Conservation (phyloP, 305 asterid species). For the Andrographis paniculata region DNA sequence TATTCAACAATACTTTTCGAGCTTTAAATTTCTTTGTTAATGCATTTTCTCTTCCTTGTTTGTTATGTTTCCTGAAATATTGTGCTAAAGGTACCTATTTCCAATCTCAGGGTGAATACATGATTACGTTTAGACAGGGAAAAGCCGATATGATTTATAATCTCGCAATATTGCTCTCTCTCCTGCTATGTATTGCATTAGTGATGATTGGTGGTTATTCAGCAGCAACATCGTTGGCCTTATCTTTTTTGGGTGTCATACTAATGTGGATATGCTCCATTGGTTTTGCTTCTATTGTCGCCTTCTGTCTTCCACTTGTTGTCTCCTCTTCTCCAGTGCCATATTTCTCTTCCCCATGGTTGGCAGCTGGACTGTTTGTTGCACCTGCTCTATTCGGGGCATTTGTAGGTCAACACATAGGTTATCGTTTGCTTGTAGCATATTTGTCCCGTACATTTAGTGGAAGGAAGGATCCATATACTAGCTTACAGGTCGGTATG, state of each 20-base stretch:
- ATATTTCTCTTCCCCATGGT: conserved; percentile 67
- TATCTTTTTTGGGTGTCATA: conserved; percentile 52
- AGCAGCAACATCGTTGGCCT: conserved; percentile 46
- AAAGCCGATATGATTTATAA: conserved; percentile 71
- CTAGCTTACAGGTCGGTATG: conserved; percentile 33
- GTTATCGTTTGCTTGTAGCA: conserved; percentile 43
- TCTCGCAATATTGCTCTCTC: conserved; percentile 73
- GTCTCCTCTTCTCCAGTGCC: conserved; percentile 78
- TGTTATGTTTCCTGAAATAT: background rate
- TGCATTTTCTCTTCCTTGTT: background rate
- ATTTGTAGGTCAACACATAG: conserved; percentile 74
- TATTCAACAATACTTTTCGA: background rate
- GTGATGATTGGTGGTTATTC: conserved; percentile 69
- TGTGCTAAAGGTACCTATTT: conserved; percentile 15
- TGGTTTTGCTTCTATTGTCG: conserved; percentile 42
- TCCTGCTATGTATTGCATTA: conserved; percentile 67
- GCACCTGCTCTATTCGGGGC: conserved; percentile 97
- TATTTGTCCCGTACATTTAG: conserved; percentile 38
- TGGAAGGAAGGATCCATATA: conserved; percentile 39
- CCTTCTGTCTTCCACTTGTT: conserved; percentile 56
- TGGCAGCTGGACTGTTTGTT: conserved; percentile 66
- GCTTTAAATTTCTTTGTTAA: conserved; percentile 2
- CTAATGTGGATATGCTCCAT: conserved; percentile 84
- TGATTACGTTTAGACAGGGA: conserved; percentile 67
- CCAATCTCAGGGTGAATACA: conserved; percentile 66